A percentile compares a stretch with the other conserved stretches of the same genome.
These are phyloP conservation scores for Pezicula radicicola DNA, from an alignment of 2,329 filamentous ascomycete species.

Conservation along the genomic window DNA sequence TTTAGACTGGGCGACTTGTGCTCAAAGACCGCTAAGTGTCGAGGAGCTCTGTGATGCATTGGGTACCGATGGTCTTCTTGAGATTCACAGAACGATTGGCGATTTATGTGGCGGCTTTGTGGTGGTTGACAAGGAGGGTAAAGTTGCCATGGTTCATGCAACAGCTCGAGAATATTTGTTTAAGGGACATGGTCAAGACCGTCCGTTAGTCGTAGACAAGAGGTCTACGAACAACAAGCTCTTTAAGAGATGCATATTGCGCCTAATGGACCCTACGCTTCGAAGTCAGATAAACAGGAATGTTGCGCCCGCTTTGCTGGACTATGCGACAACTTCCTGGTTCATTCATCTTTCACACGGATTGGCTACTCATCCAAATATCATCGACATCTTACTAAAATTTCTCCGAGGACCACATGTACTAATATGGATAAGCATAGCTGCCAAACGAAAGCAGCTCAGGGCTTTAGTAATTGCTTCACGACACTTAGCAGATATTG, in stretches of 20 bases:
- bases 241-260: background rate
- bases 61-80: conserved; percentile 13
- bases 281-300: background rate
- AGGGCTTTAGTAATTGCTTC: background rate
- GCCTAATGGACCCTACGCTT: background rate
- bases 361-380: background rate
- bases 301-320: conserved; percentile 6
- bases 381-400: conserved; percentile 13
- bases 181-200: too few species aligned
- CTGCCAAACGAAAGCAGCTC: conserved; percentile 13
- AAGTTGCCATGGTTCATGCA: conserved; percentile 19
- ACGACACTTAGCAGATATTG: background rate
- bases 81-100: conserved; percentile 16
- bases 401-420: conserved; percentile 22
- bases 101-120: conserved; percentile 27
- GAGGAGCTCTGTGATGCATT: conserved; percentile 24
- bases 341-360: conserved; percentile 17
- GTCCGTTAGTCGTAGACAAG: too few species aligned
- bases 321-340: conserved; percentile 20
- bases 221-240: too few species aligned
- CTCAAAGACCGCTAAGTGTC: conserved; percentile 18
- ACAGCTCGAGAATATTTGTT: conserved; percentile 13
- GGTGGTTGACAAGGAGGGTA: conserved; percentile 16
- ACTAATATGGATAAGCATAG: conserved; percentile 30
- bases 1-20: conserved; percentile 24